phyloP scores from a whole-genome alignment of 306 rosid species.

The Mimosa pudica region DNA sequence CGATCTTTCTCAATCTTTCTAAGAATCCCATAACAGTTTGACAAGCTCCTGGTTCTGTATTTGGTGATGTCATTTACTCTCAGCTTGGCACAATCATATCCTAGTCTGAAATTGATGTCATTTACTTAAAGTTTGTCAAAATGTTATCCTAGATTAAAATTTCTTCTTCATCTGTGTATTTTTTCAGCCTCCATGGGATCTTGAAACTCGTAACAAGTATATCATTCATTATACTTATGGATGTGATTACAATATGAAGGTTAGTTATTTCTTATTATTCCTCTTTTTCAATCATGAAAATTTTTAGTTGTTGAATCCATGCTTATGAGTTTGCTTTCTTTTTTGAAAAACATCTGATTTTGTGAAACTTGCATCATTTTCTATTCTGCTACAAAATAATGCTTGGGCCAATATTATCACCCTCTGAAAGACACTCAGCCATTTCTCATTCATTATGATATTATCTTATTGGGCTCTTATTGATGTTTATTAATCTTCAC shows the following conservation, averaged over 20 bases:
- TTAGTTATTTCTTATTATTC: constrained; percentile 31
- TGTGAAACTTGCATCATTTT: constrained; percentile 29
- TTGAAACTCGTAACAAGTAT: constrained; percentile 63
- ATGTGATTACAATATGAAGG: constrained; percentile 89
- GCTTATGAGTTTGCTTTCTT: background rate
- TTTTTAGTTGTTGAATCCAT: constrained; percentile 3
- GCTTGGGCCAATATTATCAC: constrained; percentile 20
- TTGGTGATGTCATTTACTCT: constrained; percentile 26
- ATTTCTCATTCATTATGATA: constrained; percentile 18
- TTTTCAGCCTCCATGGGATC: constrained; percentile 98
- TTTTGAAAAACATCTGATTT: constrained; percentile 9
- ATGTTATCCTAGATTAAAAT: constrained; percentile 3
- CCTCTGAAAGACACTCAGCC: constrained; percentile 10
- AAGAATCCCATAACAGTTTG: too few relatives aligned
- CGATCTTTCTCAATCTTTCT: too few relatives aligned
- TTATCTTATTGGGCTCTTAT: constrained; percentile 24
- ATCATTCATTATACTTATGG: constrained; percentile 94
- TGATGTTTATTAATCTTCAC: constrained; percentile 33
- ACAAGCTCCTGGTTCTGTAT: constrained; percentile 18
- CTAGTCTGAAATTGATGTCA: constrained; percentile 23
- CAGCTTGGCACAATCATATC: background rate
- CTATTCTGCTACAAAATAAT: constrained; percentile 24
- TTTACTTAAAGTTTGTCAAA: constrained; percentile 2
- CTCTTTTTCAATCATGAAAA: constrained; percentile 21
- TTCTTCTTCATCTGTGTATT: constrained; percentile 14